phyloP scores from a whole-genome alignment of 306 rosid species.

The Quercus alba region DNA sequence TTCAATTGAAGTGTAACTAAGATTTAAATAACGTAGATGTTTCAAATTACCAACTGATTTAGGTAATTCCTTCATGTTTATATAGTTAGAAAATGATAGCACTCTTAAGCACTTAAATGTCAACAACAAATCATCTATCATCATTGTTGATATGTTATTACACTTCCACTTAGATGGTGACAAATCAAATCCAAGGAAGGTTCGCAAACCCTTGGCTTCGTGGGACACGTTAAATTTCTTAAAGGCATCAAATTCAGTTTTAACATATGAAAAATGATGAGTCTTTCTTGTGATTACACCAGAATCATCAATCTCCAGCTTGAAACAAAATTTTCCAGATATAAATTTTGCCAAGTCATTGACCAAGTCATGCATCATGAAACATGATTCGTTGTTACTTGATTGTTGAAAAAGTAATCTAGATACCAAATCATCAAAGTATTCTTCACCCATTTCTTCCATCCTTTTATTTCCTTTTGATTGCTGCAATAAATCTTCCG shows the following conservation, averaged over 20 bases:
- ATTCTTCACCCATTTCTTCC: constrained; percentile 16
- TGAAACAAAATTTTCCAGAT: background rate
- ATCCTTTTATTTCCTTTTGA: background rate
- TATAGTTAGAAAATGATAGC: background rate
- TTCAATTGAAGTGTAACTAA: background rate
- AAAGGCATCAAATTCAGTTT: background rate
- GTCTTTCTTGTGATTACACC: background rate
- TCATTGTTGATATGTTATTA: background rate
- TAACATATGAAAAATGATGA: constrained; percentile 5
- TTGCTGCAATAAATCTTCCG: constrained; percentile 10
- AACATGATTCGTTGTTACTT: background rate
- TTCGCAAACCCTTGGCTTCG: background rate
- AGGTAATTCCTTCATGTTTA: background rate
- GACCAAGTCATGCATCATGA: constrained; percentile 23
- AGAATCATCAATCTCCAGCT: background rate
- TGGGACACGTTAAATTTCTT: background rate
- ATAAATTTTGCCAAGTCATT: constrained; percentile 17
- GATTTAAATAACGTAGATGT: constrained; percentile 13
- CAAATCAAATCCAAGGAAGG: background rate
- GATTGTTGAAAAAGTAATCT: constrained; percentile 22
- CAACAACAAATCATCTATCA: background rate
- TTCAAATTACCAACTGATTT: background rate
- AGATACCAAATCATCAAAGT: background rate
- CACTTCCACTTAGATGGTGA: fast-evolving
- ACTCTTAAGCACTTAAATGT: background rate